Evolutionary conservation across 2,329 filamentous ascomycete genomes (phyloP).

Genomic region (Ophiostoma tasmaniense): DNA sequence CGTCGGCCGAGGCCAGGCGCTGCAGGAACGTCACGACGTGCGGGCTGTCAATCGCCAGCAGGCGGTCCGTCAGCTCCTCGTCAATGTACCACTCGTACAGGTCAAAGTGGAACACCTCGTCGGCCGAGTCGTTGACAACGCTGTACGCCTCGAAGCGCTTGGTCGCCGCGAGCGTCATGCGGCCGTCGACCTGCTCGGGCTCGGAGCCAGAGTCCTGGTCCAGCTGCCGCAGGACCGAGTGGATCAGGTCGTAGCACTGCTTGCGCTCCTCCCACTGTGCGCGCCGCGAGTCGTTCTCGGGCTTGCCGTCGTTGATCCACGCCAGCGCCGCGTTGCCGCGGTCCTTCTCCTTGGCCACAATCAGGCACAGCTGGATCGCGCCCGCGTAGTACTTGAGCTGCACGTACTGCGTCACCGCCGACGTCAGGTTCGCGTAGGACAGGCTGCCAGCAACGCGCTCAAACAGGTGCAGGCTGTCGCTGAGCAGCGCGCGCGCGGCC

Average conservation of each 20-base stretch:
- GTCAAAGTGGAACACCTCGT: slow-evolving; percentile 91
- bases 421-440: slow-evolving; percentile 68
- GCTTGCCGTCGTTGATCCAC: slow-evolving; percentile 80
- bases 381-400: slow-evolving; percentile 83
- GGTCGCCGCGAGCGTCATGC: slow-evolving; percentile 63
- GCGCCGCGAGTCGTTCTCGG: slow-evolving; percentile 60
- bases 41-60: slow-evolving; percentile 74
- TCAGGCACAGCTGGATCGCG: slow-evolving; percentile 78
- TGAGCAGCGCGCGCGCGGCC: slow-evolving; percentile 67
- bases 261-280: slow-evolving; percentile 62
- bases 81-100: slow-evolving; percentile 97
- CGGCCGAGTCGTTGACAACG: slow-evolving; percentile 77
- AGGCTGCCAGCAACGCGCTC: slow-evolving; percentile 79
- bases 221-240: slow-evolving; percentile 67
- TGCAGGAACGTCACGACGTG: slow-evolving; percentile 82
- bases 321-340: slow-evolving; percentile 75
- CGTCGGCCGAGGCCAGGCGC: slow-evolving; percentile 61
- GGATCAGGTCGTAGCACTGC: slow-evolving; percentile 78
- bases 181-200: slow-evolving; percentile 68
- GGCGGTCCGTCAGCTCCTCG: slow-evolving; percentile 74
- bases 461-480: slow-evolving; percentile 83
- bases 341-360: slow-evolving; percentile 76
- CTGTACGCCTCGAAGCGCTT: slow-evolving; percentile 83
- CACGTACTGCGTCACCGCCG: slow-evolving; percentile 71
- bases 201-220: slow-evolving; percentile 62